Conservation (phyloP, 345 rosid genomes). For the Theobroma cacao region DNA sequence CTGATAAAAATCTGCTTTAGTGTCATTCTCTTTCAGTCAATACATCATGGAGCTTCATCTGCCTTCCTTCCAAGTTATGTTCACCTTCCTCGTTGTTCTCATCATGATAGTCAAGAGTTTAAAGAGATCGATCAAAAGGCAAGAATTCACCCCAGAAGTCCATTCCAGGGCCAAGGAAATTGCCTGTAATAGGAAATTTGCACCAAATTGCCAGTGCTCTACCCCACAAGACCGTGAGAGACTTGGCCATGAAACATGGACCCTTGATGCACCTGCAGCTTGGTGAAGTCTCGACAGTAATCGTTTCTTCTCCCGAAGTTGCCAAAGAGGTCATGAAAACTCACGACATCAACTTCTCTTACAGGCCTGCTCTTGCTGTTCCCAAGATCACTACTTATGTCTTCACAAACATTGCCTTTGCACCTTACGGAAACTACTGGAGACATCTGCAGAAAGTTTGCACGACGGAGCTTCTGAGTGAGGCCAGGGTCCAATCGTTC, state of each 20-base stretch:
- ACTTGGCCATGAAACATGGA: not conserved
- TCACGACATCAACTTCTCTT: not conserved
- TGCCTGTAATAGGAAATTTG: not conserved
- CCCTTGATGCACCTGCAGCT: not conserved
- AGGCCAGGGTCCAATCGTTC: not conserved
- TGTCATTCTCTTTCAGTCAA: too few species aligned
- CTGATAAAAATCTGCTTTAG: too few species aligned
- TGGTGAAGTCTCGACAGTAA: not conserved
- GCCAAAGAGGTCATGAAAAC: not conserved
- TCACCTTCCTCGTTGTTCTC: not conserved
- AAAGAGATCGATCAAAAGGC: not conserved
- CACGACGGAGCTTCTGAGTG: not conserved
- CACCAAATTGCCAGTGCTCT: not conserved
- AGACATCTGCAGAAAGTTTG: constrained; percentile 10
- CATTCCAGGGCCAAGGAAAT: not conserved
- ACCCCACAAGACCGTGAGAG: not conserved
- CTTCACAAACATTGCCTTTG: not conserved
- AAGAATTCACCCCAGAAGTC: not conserved
- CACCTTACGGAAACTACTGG: constrained; percentile 16
- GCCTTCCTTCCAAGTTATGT: not conserved
- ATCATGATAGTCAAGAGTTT: not conserved
- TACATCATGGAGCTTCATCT: not conserved
- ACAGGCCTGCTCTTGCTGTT: not conserved
- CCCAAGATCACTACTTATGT: not conserved
- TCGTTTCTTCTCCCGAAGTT: not conserved